These are phyloP conservation scores for Vicia villosa DNA, from an alignment of 306 rosid genomes.

Conservation along the genomic window DNA sequence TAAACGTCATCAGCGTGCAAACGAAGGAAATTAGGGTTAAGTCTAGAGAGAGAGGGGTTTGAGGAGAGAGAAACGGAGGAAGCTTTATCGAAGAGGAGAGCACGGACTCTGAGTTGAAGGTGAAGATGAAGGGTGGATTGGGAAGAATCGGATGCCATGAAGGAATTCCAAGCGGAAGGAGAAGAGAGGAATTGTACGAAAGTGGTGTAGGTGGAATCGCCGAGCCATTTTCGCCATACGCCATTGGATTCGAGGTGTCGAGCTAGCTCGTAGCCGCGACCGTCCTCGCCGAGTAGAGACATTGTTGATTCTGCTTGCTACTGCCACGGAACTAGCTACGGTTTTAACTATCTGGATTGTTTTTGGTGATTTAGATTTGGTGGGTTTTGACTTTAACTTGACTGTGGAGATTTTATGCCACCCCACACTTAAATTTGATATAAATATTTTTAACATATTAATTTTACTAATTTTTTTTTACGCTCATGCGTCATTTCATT, in stretches of 20 bases:
- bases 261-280: slow-evolving; percentile 86
- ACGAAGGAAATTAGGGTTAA: slow-evolving; percentile 58
- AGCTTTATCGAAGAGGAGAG: slow-evolving; percentile 95
- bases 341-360: too few relatives aligned
- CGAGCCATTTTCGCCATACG: slow-evolving; percentile 83
- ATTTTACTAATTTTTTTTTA: too few relatives aligned
- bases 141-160: slow-evolving; percentile 64
- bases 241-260: slow-evolving; percentile 64
- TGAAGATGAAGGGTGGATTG: slow-evolving; percentile 73
- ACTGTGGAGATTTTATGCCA: too few relatives aligned
- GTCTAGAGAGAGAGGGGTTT: slow-evolving; percentile 46
- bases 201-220: slow-evolving; percentile 63
- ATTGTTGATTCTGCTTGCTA: slow-evolving; percentile 25
- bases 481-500: too few relatives aligned
- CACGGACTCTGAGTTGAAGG: slow-evolving; percentile 88
- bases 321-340: too few relatives aligned
- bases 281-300: slow-evolving; percentile 86
- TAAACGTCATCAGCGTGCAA: slow-evolving; percentile 84
- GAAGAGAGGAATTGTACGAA: slow-evolving; percentile 69
- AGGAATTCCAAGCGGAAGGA: slow-evolving; percentile 79
- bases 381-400: too few relatives aligned
- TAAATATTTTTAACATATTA: too few relatives aligned
- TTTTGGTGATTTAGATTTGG: too few relatives aligned
- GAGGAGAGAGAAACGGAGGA: slow-evolving; percentile 52
- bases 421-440: too few relatives aligned